Base-by-base conservation (phyloP, 768 basidiomycete species). In the Russula ochroleuca region DNA sequence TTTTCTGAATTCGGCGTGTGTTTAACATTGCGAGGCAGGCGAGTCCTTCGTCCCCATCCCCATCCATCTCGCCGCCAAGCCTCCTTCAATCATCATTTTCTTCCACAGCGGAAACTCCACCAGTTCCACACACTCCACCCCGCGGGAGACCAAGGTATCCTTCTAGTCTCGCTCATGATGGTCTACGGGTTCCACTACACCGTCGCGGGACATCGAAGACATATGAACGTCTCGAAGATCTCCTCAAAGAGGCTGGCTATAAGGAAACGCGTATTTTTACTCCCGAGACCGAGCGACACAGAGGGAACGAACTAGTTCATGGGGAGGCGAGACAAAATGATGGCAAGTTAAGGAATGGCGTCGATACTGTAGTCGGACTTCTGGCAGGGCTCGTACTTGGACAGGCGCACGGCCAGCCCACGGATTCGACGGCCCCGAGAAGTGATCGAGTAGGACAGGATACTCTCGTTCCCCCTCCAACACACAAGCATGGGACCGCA, bases 201-300 rank as follows among this genome's bases (percentile, higher is more conserved):
- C 81, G 88, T 25, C 78, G 90, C 60, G 91, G 91, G 1, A 92
- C 83, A 21, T 91, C 90, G 2, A 83, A 82, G 66, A 90, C 84
- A 5, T 94, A 92, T 67, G 92, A 94, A 68, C 80, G 84, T 6
- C 80, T 96, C 21, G 94, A 94, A 67, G 91, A 94, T 75, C 78
- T 97, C 19, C 79, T 97, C 31, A 79, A 84, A 55, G 89, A 93
- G 72, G 92, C 92, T 1, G 94, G 94, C 2, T 95, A 94, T 79
- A 93, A 92, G 73, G 94, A 96, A 71, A 94, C 92, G 3, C 83
- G 93, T 48, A 81, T 97, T 13, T 90, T 91, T 69, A 94, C 94
- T 0, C 93, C 94, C 9, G 91, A 94, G 73, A 77, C 80, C 5
- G 90, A 92, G 63, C 80, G 82, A 43, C 61, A 57, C 61, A 65